Evolutionary conservation across 108 stramenopile genomes (phyloP), one percentile per base, ranked within the genome.

Genomic region (Cyclotella baltica): DNA sequence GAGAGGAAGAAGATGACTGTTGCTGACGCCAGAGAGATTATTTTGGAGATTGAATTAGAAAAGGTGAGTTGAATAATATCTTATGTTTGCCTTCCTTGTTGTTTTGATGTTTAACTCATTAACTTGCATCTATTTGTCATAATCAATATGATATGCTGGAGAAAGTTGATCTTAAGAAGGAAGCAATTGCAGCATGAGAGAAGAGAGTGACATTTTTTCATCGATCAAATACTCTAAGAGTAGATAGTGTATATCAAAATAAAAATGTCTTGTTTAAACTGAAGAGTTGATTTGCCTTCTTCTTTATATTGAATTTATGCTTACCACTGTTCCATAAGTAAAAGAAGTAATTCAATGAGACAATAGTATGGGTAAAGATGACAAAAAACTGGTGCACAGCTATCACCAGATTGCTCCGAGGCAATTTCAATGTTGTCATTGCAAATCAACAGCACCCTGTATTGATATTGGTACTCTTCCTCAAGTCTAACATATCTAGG

Each of bases 191-290:
- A 15, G 91, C 97, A 19, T 98, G 96, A 29, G 98, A 99, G 77
- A 93, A 99, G 82, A 87, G 84, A 35, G 99, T 98, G 11, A 98
- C 99, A n/a, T 73, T 98, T 99, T 50, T 98, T 99, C 79, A 98
- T 99, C 70, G 99, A 99, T 86, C 98, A 99, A 80, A 98, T 99
- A 99, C 62, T 93, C 93, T 64, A 87, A 90, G 15, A 86, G 90
- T 40, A 87, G 90, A 77, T 92, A 96, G 64, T 88, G 80, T 74
- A 85, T 81, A 55, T 88, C 90, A 30, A 80, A 93, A 47, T 91
- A 91, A n/a, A n/a, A n/a, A n/a, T n/a, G 2, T 48, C 18, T n/a
- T n/a, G n/a, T 48, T n/a, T 1, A 6, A 48, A 48, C 18, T 1
- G n/a, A 2, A 2, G 2, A 48, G 6, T 48, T 16, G 47, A 2